A percentile compares a stretch with the other conserved stretches of the same genome.
phyloP scores from a whole-genome alignment of 164 flowering plant species.

The Magnolia changhungtana region DNA sequence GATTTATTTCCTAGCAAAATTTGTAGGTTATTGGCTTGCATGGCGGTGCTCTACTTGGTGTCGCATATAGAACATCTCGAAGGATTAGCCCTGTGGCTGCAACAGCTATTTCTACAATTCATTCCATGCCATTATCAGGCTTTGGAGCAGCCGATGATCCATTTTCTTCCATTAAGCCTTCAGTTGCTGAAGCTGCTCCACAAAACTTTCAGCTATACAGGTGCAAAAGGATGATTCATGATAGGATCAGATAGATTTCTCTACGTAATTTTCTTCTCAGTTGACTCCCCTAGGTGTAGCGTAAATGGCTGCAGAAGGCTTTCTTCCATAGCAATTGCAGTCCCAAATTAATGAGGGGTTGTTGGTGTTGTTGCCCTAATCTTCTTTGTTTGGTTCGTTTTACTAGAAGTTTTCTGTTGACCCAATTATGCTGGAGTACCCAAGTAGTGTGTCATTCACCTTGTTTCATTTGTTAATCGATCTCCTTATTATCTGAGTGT shows the following conservation, averaged over 20 bases:
- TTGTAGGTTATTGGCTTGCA: constrained; percentile 84
- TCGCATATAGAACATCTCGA: constrained; percentile 90
- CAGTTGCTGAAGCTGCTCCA: constrained; percentile 63
- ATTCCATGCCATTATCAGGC: constrained; percentile 92
- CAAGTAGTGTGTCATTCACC: neutral
- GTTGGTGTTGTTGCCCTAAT: neutral
- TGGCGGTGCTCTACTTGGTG: constrained; percentile 96
- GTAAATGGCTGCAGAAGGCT: neutral
- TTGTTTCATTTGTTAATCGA: neutral
- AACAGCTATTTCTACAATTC: constrained; percentile 86
- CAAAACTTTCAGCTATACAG: constrained; percentile 93
- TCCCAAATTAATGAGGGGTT: neutral
- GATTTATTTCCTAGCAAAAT: neutral
- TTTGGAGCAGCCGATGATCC: constrained; percentile 69
- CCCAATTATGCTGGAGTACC: neutral
- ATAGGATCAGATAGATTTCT: neutral
- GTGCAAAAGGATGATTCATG: constrained; percentile 25
- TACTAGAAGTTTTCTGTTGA: too few relatives aligned
- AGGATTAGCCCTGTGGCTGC: constrained; percentile 81
- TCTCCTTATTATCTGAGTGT: neutral
- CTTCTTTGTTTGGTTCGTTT: neutral
- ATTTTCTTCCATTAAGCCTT: constrained; percentile 57
- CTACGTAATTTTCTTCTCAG: neutral
- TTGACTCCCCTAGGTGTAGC: neutral
- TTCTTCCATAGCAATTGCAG: neutral